Base-by-base conservation (phyloP, 1,284 basidiomycete species). In the Earliella scabrosa region DNA sequence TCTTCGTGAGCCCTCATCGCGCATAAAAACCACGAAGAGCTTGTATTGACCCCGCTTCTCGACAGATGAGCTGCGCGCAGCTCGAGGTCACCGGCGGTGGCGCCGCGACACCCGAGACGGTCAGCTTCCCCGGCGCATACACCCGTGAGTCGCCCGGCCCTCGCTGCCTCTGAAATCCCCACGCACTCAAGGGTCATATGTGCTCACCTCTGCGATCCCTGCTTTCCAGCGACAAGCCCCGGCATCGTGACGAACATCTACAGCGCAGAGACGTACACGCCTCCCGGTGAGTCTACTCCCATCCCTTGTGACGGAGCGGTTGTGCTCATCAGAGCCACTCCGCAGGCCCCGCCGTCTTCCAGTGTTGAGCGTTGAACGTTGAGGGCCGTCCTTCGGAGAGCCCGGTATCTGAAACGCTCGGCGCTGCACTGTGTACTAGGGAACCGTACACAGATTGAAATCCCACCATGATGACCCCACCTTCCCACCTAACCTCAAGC, bases 11-110 rank as follows among this genome's bases (percentile, higher is more conserved):
- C 35, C 14, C n/a, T n/a, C n/a, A n/a, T n/a, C n/a, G n/a, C n/a
- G n/a, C n/a, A n/a, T n/a, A n/a, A n/a, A n/a, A n/a, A n/a, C n/a
- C n/a, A n/a, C n/a, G n/a, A n/a, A n/a, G n/a, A n/a, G n/a, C n/a
- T n/a, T n/a, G n/a, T n/a, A n/a, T n/a, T n/a, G n/a, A n/a, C n/a
- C n/a, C n/a, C n/a, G n/a, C n/a, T n/a, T n/a, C n/a, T n/a, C n/a
- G n/a, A n/a, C 52, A 81, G 78, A 77, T 81, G 79, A 78, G 80
- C 64, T 82, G 79, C 48, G 79, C 79, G 7, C 80, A 82, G 57
- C 66, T 82, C 43, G 58, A 77, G 48, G 76, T 83, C 47, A 81
- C 79, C 20, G 80, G 79, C 10, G 80, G 81, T 4, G 80, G 80
- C 16, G 74, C 63, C 54, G 71, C 75, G 3, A 65, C 63, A 11